These are phyloP conservation scores for Cubamyces lactineus DNA, from an alignment of 768 basidiomycete species.

Conservation along the genomic window DNA sequence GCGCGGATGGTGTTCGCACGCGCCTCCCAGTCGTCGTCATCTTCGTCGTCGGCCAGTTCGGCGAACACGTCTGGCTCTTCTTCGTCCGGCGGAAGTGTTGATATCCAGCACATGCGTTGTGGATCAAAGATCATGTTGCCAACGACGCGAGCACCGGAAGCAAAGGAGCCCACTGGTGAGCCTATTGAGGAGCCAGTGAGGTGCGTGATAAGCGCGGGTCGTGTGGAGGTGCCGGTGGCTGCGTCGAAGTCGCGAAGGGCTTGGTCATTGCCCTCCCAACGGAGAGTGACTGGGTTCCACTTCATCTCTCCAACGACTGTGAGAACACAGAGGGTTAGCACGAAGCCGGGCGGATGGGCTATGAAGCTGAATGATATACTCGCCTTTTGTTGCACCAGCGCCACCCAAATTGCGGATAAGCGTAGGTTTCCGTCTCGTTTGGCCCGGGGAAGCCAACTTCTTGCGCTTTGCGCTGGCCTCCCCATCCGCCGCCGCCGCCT, in stretches of 20 bases:
- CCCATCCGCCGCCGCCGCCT: slow-evolving; percentile 23
- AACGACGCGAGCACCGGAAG: slow-evolving; percentile 83
- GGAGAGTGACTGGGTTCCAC: slow-evolving; percentile 88
- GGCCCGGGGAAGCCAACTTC: slow-evolving; percentile 50
- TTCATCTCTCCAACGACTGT: slow-evolving; percentile 95
- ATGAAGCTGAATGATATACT: slow-evolving; percentile 1
- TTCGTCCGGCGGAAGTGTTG: slow-evolving; percentile 80
- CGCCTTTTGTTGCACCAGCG: slow-evolving; percentile 71
- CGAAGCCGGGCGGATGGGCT: background rate
- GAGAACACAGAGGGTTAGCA: background rate
- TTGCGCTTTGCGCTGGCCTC: slow-evolving; percentile 49
- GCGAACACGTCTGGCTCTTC: slow-evolving; percentile 97
- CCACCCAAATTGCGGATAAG: slow-evolving; percentile 85
- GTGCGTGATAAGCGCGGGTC: slow-evolving; percentile 95
- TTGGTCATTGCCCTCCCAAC: slow-evolving; percentile 98
- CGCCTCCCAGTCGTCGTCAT: slow-evolving; percentile 74
- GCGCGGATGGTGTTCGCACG: slow-evolving; percentile 84
- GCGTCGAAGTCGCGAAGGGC: slow-evolving; percentile 88
- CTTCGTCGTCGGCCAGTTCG: slow-evolving; percentile 89
- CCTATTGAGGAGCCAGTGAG: slow-evolving; percentile 86
- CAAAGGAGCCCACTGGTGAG: slow-evolving; percentile 74
- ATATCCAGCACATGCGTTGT: slow-evolving; percentile 92
- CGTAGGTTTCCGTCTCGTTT: slow-evolving; percentile 76
- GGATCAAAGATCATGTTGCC: slow-evolving; percentile 99
- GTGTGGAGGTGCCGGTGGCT: slow-evolving; percentile 77